A percentile compares a stretch with the other conserved stretches of the same genome.
These are phyloP conservation scores for Nyctanthes arbortristis DNA, from an alignment of 257 asterid genomes.

Conservation along the genomic window DNA sequence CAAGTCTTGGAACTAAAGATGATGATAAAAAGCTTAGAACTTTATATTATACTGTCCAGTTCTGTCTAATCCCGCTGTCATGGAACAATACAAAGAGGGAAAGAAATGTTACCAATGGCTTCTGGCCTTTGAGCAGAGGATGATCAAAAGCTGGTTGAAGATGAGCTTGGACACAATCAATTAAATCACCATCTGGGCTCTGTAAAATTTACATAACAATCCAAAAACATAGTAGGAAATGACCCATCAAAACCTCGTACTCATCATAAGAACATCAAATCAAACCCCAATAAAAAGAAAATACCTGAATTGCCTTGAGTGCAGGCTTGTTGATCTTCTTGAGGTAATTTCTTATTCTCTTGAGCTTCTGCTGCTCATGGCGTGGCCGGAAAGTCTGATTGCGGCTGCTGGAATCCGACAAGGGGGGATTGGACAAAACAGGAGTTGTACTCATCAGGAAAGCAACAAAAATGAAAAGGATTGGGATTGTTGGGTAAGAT, in stretches of 20 bases:
- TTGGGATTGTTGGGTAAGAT: constrained; percentile 33
- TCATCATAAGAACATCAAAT: background rate
- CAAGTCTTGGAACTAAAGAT: too few species aligned
- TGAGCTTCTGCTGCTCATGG: constrained; percentile 45
- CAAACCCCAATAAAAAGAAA: background rate
- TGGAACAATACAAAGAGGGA: background rate
- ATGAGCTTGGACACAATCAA: constrained; percentile 78
- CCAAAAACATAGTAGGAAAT: too few species aligned
- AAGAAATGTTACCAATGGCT: constrained; percentile 64
- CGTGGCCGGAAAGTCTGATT: constrained; percentile 66
- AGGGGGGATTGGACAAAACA: constrained; percentile 12
- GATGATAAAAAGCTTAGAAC: too few species aligned
- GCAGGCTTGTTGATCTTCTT: constrained; percentile 80
- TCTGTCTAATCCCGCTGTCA: too few species aligned
- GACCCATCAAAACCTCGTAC: background rate
- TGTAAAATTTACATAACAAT: constrained; percentile 28
- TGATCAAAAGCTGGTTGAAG: constrained; percentile 99
- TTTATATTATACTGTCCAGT: background rate
- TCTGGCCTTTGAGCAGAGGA: constrained; percentile 81
- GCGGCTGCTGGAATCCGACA: constrained; percentile 17
- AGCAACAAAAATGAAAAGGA: constrained; percentile 61
- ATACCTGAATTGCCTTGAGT: constrained; percentile 73
- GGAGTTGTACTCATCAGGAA: constrained; percentile 37
- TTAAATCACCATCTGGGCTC: constrained; percentile 90
- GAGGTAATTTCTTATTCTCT: constrained; percentile 54